Evolutionary conservation across 1,284 basidiomycete species (phyloP), one percentile per base, ranked within the genome.

Genomic region (Ustilago esculenta): DNA sequence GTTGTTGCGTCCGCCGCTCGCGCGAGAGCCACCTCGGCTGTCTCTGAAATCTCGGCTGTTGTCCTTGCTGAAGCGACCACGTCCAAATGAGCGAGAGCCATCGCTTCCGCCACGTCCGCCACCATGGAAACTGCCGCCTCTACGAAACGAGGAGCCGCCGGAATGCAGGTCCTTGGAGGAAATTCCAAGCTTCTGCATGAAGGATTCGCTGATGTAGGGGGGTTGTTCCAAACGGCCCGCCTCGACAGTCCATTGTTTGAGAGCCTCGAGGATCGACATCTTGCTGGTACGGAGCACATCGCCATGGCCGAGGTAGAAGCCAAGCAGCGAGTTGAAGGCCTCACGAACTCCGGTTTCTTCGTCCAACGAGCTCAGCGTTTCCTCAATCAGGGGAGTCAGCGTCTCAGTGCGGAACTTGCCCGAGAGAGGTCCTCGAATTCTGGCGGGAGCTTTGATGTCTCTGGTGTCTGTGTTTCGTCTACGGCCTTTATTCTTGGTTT

Each of bases 281-380:
- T 71, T 66, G 47, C 23, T 60, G 29, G 57, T 58, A 29, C 67
- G 67, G 9, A 76, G 55, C 33, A 66, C 72, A n/a, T 50, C 44
- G n/a, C 49, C 40, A 18, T 46, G 48, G 37, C 63, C 55, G 7
- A 56, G 20, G 50, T 80, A 80, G 64, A 61, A 77, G 42, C 76
- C 76, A 8, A 77, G 67, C 36, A 75, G 43, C 55, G 43, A 67
- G 40, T 48, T 53, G 45, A 55, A 66, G 0, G 51, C 36, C 35
- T 61, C 65, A 40, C 60, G 64, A 36, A 54, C 51, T 7, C 21
- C 54, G 10, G 54, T 47, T 18, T 53, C 51, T 20, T 57, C 55
- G 11, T 49, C 44, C 35, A 59, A 21, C 30, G 27, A 46, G 14
- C 44, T 20, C 6, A 69, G 40, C 42, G 41, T 10, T 2, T 59